A percentile compares a stretch with the other conserved stretches of the same genome.
Evolutionary conservation across 495 filamentous ascomycete species (phyloP).

Genomic region (Hypoxylon crocopeplum): DNA sequence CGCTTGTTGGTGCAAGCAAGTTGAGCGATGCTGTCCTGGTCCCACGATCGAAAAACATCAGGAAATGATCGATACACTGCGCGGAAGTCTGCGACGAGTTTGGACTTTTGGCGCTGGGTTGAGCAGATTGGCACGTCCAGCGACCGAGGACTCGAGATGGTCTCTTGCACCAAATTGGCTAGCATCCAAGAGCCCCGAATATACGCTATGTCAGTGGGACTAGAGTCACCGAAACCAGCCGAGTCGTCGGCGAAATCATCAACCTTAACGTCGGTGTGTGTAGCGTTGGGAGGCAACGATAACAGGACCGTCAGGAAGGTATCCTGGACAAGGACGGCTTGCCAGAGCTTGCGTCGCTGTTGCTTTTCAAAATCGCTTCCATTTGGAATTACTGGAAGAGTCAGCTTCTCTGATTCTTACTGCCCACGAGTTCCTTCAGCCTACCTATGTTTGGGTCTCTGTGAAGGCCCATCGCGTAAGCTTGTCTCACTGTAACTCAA

Average conservation of each 20-base stretch:
- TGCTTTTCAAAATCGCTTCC: constrained; percentile 70
- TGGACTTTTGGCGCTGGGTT: constrained; percentile 63
- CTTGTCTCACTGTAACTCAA: constrained; percentile 61
- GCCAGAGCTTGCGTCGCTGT: constrained; percentile 74
- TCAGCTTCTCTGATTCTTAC: constrained; percentile 7
- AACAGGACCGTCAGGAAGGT: constrained; percentile 79
- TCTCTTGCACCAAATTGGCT: constrained; percentile 73
- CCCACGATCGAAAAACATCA: constrained; percentile 65
- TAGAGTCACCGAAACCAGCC: constrained; percentile 53
- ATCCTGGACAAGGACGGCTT: constrained; percentile 76
- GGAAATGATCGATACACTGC: constrained; percentile 70
- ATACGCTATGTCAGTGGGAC: constrained; percentile 68
- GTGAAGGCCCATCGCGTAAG: constrained; percentile 77
- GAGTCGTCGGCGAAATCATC: constrained; percentile 65
- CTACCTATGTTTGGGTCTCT: constrained; percentile 72
- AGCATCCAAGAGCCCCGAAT: constrained; percentile 75
- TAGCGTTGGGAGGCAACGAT: constrained; percentile 72
- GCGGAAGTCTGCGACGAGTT: constrained; percentile 66
- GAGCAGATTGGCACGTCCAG: constrained; percentile 68
- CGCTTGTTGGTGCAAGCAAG: constrained; percentile 62
- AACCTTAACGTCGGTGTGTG: constrained; percentile 72
- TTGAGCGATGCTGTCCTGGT: constrained; percentile 56
- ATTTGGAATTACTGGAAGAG: constrained; percentile 56
- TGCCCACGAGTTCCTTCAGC: not conserved
- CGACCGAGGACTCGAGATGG: constrained; percentile 69